Evolutionary conservation across 2,329 filamentous ascomycete genomes (phyloP), one percentile per base, ranked within the genome.

Genomic region (Fusarium ambrosium): DNA sequence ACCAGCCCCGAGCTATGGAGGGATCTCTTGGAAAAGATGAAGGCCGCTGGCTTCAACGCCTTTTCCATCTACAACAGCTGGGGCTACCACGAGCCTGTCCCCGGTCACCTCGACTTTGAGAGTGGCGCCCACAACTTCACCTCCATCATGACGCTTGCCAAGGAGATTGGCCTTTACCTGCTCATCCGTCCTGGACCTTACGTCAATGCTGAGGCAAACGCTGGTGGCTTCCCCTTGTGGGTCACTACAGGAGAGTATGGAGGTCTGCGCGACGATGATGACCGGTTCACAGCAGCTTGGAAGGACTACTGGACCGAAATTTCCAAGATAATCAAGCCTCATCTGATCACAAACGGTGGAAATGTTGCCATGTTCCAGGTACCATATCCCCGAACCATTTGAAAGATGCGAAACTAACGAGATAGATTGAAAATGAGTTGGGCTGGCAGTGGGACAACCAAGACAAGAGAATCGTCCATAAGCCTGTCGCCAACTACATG

Each of bases 151-250:
- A 80, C 79, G 10, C 80, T 85, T 14, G 86, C 86, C 2, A 83
- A 88, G 58, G 85, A 88, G 58, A 81, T 85, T 62, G 86, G 85
- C 0, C 74, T 89, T 36, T 81, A 86, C 16, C 79, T 87, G 3
- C 82, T 88, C 1, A 72, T 79, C 27, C 84, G 90, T 0, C 89
- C 90, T 0, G 90, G 90, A 0, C 90, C 90, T 0, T 92, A 92
- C 66, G 86, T 91, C 67, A 92, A 92, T 71, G 91, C 90, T 1
- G 91, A 92, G 77, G 85, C 89, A 4, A 91, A 88, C 71, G 89
- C 87, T 1, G 91, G 91, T 36, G 91, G 91, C 0, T 89, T 91
- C 66, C 89, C 91, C 0, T 82, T 90, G 1, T 92, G 90, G 89
- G 79, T 90, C 7, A 92, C 90, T 0, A 91, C 90, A 1, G 90